phyloP scores from a whole-genome alignment of 2,329 filamentous ascomycete genomes.

The Cucurbitaria berberidis region DNA sequence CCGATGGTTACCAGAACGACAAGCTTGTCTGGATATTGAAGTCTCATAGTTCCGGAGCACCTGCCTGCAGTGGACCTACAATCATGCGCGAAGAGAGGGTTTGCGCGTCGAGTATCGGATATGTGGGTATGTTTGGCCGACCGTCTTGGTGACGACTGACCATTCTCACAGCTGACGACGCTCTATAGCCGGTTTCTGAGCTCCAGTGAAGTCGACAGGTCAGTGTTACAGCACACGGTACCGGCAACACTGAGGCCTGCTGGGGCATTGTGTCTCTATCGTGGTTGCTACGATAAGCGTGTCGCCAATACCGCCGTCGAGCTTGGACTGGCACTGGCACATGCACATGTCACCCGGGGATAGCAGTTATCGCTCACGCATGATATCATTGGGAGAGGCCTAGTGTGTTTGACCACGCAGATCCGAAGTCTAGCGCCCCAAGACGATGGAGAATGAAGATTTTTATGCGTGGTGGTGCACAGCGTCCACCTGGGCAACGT shows the following conservation, averaged over 20 bases:
- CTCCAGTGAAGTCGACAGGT: not conserved
- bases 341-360: not conserved
- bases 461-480: not conserved
- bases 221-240: not conserved
- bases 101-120: constrained; percentile 2
- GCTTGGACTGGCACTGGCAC: not conserved
- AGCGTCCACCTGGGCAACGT: too few species aligned
- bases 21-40: too few species aligned
- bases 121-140: not conserved
- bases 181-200: not conserved
- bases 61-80: not conserved
- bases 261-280: not conserved
- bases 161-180: not conserved
- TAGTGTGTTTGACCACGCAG: not conserved
- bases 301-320: not conserved
- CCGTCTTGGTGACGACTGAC: not conserved
- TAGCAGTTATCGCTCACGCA: not conserved
- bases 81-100: not conserved
- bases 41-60: too few species aligned
- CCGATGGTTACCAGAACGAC: too few species aligned
- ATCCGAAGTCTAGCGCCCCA: not conserved
- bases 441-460: not conserved
- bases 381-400: not conserved
- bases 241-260: not conserved
- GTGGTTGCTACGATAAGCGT: not conserved